phyloP scores from a whole-genome alignment of 208 protist genomes.

The Leishmania major region DNA sequence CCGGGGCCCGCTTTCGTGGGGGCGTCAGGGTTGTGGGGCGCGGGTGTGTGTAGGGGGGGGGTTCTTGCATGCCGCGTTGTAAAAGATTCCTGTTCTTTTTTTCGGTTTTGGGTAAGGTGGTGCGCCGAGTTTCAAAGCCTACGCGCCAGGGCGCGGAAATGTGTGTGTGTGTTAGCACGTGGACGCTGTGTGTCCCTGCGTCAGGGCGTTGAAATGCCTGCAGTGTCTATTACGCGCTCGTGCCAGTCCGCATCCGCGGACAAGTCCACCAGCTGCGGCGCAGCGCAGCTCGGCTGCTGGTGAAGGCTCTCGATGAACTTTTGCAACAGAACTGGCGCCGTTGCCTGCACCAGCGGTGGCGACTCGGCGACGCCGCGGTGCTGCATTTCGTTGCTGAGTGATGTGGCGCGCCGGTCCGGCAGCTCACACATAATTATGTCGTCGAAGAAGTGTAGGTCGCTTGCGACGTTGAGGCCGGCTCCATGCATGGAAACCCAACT shows the following conservation, averaged over 20 bases:
- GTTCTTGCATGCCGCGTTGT: too few relatives aligned
- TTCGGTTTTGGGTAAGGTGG: neutral
- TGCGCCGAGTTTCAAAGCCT: neutral
- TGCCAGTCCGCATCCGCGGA: constrained; percentile 38
- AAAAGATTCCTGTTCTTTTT: too few relatives aligned
- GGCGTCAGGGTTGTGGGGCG: too few relatives aligned
- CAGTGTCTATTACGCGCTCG: constrained; percentile 14
- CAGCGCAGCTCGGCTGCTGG: constrained; percentile 26
- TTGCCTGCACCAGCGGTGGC: constrained; percentile 1
- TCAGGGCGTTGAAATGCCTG: neutral
- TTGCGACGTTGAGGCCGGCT: constrained; percentile 72
- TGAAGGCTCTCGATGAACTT: constrained; percentile 48
- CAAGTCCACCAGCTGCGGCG: constrained; percentile 34
- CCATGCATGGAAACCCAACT: constrained; percentile 93
- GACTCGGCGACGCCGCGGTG: constrained; percentile 2
- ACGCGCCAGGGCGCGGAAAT: neutral
- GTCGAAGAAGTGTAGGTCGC: constrained; percentile 72
- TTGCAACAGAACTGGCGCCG: constrained; percentile 20
- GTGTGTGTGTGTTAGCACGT: neutral
- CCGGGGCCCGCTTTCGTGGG: too few relatives aligned
- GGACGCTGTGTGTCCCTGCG: too few relatives aligned
- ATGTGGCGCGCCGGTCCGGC: constrained; percentile 65
- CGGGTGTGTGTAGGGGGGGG: too few relatives aligned
- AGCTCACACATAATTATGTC: constrained; percentile 89
- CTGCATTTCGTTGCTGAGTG: constrained; percentile 50